Conservation (phyloP, 495 filamentous ascomycete species). For the Hyaloscypha variabilis region DNA sequence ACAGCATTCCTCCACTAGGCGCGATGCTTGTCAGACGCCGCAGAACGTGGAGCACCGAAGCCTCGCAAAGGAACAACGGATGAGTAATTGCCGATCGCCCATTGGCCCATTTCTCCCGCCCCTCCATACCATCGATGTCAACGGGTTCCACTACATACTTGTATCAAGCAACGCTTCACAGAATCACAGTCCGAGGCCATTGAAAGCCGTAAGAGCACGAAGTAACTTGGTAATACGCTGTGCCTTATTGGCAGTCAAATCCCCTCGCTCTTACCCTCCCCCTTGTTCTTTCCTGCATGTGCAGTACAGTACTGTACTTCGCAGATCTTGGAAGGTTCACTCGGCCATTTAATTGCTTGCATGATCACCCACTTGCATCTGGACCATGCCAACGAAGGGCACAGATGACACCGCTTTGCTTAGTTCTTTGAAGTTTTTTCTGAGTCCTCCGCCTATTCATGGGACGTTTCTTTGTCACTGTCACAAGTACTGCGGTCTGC, state of each 20-base stretch:
- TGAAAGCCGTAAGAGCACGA: too few species aligned
- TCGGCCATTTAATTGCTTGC: neutral
- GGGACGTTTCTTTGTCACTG: neutral
- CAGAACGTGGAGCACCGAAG: neutral
- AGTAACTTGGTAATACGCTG: neutral
- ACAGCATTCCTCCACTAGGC: neutral
- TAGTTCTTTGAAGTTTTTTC: neutral
- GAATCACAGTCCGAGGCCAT: too few species aligned
- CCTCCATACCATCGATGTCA: neutral
- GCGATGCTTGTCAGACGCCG: too few species aligned
- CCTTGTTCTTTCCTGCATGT: neutral
- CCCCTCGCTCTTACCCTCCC: neutral
- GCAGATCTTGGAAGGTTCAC: neutral
- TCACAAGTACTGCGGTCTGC: too few species aligned
- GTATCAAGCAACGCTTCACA: neutral
- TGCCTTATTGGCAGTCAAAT: neutral
- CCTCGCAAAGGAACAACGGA: neutral
- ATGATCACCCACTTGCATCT: neutral
- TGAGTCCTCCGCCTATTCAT: neutral
- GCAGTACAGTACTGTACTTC: neutral
- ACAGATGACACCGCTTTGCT: neutral
- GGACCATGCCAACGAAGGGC: neutral
- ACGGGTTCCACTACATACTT: neutral
- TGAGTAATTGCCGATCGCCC: neutral
- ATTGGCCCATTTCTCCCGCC: slow-evolving; percentile 1